Conservation (phyloP, 1,139 yeast genomes). For the Yamadazyma diospyri region DNA sequence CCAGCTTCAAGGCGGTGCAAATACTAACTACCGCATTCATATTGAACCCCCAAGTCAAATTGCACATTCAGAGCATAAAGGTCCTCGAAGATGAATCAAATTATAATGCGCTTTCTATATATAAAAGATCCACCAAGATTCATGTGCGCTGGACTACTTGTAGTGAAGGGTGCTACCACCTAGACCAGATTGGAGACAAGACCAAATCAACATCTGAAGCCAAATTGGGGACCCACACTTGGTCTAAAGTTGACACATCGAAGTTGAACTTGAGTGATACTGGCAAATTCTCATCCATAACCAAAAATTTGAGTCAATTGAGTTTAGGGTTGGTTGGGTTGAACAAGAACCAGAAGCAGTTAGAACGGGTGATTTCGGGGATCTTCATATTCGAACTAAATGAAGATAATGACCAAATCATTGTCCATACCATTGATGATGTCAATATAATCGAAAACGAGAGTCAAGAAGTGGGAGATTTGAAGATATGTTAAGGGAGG, state of each 20-base stretch:
- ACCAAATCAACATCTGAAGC: constrained; percentile 34
- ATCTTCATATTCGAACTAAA: constrained; percentile 73
- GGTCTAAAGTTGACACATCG: constrained; percentile 35
- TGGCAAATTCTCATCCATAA: not conserved
- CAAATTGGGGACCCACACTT: constrained; percentile 34
- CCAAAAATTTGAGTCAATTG: not conserved
- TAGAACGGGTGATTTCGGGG: constrained; percentile 60
- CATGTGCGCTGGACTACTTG: constrained; percentile 65
- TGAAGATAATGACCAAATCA: constrained; percentile 51
- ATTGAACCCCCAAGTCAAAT: constrained; percentile 44
- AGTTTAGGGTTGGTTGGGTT: constrained; percentile 24
- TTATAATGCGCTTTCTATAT: constrained; percentile 31
- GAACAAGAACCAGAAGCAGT: constrained; percentile 21
- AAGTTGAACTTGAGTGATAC: constrained; percentile 2
- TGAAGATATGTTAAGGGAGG: constrained; percentile 26
- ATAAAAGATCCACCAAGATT: constrained; percentile 48
- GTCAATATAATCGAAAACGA: constrained; percentile 60
- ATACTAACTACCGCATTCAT: constrained; percentile 52
- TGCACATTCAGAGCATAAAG: constrained; percentile 49
- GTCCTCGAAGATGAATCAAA: constrained; percentile 13
- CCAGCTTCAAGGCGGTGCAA: constrained; percentile 53
- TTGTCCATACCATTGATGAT: constrained; percentile 76
- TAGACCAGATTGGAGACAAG: constrained; percentile 17
- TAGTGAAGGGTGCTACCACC: constrained; percentile 46
- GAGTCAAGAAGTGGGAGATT: constrained; percentile 25